Percentiles rank a stretch among this genome's conserved stretches.
Evolutionary conservation across 2,329 filamentous ascomycete genomes (phyloP).

Genomic region (Fonsecaea erecta): DNA sequence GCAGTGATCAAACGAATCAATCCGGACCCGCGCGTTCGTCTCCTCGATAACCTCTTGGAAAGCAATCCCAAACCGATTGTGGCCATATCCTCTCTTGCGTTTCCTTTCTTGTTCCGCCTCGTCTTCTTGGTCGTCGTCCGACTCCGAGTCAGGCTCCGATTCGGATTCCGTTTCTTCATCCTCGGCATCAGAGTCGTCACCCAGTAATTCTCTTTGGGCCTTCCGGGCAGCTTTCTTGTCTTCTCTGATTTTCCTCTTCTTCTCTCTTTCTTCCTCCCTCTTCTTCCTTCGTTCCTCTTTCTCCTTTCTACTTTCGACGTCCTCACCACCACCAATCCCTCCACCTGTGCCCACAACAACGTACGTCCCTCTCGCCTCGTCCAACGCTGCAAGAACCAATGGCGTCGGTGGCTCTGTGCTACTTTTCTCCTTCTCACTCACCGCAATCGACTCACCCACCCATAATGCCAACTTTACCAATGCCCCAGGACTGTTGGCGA

Average conservation of each 20-base stretch:
- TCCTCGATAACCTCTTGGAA: constrained; percentile 95
- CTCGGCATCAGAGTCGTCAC: constrained; percentile 64
- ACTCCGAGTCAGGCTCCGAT: constrained; percentile 54
- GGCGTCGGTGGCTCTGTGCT: constrained; percentile 71
- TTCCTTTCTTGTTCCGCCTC: constrained; percentile 61
- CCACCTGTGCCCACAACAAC: constrained; percentile 92
- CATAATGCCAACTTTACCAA: constrained; percentile 92
- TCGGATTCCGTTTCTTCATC: constrained; percentile 70
- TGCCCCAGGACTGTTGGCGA: constrained; percentile 82
- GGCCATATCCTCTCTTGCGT: constrained; percentile 68
- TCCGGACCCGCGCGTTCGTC: constrained; percentile 84
- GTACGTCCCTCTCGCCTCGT: constrained; percentile 85
- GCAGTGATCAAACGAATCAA: constrained; percentile 96
- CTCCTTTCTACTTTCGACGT: constrained; percentile 68
- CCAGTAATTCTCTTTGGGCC: constrained; percentile 59
- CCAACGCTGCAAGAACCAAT: constrained; percentile 85
- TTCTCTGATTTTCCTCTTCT: constrained; percentile 66
- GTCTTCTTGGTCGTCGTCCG: constrained; percentile 52
- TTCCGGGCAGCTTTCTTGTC: constrained; percentile 62
- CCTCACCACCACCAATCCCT: constrained; percentile 75
- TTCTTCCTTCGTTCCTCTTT: constrained; percentile 70
- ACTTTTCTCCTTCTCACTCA: constrained; percentile 79
- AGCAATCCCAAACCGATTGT: constrained; percentile 90
- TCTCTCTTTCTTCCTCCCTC: constrained; percentile 66
- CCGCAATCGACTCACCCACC: constrained; percentile 88